Evolutionary conservation across 306 rosid genomes (phyloP).

Genomic region (Hippophae tibetana): DNA sequence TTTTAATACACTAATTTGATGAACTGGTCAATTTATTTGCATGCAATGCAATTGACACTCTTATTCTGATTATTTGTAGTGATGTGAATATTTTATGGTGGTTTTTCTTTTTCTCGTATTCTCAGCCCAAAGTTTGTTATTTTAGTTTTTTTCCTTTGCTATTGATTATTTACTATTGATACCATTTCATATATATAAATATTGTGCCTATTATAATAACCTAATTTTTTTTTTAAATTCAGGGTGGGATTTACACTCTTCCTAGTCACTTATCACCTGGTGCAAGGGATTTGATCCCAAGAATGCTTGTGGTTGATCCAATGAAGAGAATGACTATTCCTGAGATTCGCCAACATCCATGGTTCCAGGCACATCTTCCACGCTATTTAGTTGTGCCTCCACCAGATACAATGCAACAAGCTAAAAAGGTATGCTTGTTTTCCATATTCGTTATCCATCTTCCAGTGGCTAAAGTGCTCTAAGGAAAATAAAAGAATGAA

Average conservation of each 20-base stretch:
- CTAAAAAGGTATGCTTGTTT: conserved; percentile 47
- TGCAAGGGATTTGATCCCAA: conserved; percentile 83
- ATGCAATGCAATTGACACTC: no score
- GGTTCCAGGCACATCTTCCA: conserved; percentile 92
- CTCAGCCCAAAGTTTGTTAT: no score
- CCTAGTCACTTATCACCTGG: conserved; percentile 85
- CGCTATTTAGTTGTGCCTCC: conserved; percentile 95
- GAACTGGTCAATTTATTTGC: no score
- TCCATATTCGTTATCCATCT: neutral
- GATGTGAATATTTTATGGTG: no score
- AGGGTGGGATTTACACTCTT: conserved; percentile 91
- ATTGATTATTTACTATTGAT: no score
- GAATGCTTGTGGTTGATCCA: conserved; percentile 90
- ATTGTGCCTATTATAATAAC: neutral
- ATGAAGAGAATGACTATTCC: conserved; percentile 83
- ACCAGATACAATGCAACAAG: conserved; percentile 65
- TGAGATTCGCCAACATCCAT: conserved; percentile 82
- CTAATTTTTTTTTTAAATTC: conserved; percentile 8
- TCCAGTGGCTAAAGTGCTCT: neutral
- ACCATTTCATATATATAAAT: neutral
- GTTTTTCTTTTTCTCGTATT: no score
- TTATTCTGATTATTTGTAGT: no score
- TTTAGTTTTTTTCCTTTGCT: no score
- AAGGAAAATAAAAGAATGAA: no score
- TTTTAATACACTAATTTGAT: no score